Percentiles rank a stretch among this genome's conserved stretches.
These are phyloP conservation scores for Zymoseptoria pseudotritici DNA, from an alignment of 2,329 filamentous ascomycete genomes.

Conservation along the genomic window DNA sequence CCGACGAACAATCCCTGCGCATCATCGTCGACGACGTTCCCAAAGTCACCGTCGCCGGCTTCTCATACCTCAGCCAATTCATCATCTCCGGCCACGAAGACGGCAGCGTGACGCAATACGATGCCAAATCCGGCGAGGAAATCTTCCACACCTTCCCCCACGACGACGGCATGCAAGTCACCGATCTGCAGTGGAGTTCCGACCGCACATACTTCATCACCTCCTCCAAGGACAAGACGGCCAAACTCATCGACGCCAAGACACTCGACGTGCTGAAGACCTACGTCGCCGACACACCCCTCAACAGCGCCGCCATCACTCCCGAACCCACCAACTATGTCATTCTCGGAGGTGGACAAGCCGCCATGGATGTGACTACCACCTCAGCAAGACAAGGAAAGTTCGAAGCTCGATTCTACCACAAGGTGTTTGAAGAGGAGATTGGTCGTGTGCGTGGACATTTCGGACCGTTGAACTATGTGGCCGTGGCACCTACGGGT, in stretches of 20 bases:
- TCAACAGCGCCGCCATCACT: slow-evolving; percentile 92
- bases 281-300: slow-evolving; percentile 82
- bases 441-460: slow-evolving; percentile 94
- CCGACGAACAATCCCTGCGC: slow-evolving; percentile 69
- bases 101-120: slow-evolving; percentile 82
- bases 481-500: slow-evolving; percentile 85
- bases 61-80: slow-evolving; percentile 89
- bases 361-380: slow-evolving; percentile 96
- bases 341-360: slow-evolving; percentile 95
- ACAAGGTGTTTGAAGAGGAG: slow-evolving; percentile 99
- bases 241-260: slow-evolving; percentile 80
- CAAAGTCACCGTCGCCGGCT: slow-evolving; percentile 95
- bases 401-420: slow-evolving; percentile 98
- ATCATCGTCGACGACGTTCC: slow-evolving; percentile 86
- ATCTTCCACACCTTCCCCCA: slow-evolving; percentile 76
- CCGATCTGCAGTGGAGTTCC: slow-evolving; percentile 87
- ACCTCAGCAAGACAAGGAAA: slow-evolving; percentile 92
- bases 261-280: slow-evolving; percentile 91
- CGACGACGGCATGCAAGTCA: slow-evolving; percentile 74
- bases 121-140: slow-evolving; percentile 83
- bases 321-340: slow-evolving; percentile 98
- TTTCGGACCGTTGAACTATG: slow-evolving; percentile 94
- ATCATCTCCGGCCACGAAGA: slow-evolving; percentile 98
- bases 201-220: slow-evolving; percentile 99
- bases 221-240: slow-evolving; percentile 93